Conservation (phyloP, 768 basidiomycete genomes). For the Gelatoporia subvermispora region DNA sequence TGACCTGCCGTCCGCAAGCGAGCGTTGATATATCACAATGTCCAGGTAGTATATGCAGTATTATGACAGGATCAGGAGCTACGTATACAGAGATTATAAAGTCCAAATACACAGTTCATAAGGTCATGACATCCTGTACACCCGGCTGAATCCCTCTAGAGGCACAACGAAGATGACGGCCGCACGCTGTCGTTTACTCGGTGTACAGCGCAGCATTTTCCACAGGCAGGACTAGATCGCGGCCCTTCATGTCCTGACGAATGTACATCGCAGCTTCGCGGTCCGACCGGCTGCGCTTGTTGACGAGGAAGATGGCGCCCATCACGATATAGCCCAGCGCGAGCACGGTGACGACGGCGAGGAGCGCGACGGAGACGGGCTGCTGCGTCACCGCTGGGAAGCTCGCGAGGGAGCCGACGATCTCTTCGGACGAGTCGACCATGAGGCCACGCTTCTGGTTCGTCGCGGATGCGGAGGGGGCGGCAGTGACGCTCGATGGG, state of each 20-base stretch:
- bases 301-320: conserved; percentile 13
- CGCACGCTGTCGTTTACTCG: not conserved
- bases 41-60: not conserved
- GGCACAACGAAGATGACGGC: too few relatives aligned
- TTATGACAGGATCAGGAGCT: not conserved
- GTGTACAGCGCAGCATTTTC: conserved; percentile 10
- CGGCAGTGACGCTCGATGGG: conserved; percentile 9
- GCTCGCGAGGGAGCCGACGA: conserved; percentile 10
- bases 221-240: conserved; percentile 13
- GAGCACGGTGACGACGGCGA: conserved; percentile 16
- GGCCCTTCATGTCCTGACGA: conserved; percentile 16
- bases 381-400: conserved; percentile 2
- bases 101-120: not conserved
- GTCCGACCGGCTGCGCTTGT: conserved; percentile 1
- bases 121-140: not conserved
- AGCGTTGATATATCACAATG: not conserved
- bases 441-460: conserved; percentile 12
- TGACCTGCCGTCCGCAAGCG: too few relatives aligned
- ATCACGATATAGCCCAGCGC: conserved; percentile 17
- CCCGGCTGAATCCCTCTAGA: too few relatives aligned
- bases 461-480: conserved; percentile 8
- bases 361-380: conserved; percentile 13
- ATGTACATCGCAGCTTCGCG: conserved; percentile 7
- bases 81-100: conserved; percentile 1
- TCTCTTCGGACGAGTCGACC: conserved; percentile 4